A percentile compares a stretch with the other conserved stretches of the same genome.
These are phyloP conservation scores for Fusarium oligoseptatum DNA, from an alignment of 2,329 filamentous ascomycete genomes.

Conservation along the genomic window DNA sequence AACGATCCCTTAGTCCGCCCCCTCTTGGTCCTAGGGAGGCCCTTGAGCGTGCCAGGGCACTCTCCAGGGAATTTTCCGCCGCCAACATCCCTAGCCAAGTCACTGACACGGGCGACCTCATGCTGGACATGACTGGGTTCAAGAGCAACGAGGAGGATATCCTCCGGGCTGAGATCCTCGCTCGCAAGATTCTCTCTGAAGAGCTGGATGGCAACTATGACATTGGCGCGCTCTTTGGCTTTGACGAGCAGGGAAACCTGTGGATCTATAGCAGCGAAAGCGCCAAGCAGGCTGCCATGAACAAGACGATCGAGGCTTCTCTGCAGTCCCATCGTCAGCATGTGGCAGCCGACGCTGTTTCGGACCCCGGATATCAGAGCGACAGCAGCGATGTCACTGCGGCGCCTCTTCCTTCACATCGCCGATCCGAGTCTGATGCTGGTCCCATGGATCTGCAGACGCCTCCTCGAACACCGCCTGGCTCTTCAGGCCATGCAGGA, in stretches of 20 bases:
- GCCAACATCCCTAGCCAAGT: conserved; percentile 94
- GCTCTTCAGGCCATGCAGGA: conserved; percentile 68
- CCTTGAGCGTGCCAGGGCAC: conserved; percentile 82
- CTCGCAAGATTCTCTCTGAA: conserved; percentile 90
- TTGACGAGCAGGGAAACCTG: conserved; percentile 95
- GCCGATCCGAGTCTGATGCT: conserved; percentile 76
- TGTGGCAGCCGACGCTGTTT: conserved; percentile 81
- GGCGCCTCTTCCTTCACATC: conserved; percentile 64
- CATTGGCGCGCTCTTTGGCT: conserved; percentile 93
- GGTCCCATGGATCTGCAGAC: conserved; percentile 69
- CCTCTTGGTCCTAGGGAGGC: conserved; percentile 80
- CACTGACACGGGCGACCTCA: conserved; percentile 93
- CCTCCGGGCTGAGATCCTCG: conserved; percentile 90
- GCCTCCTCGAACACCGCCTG: conserved; percentile 78
- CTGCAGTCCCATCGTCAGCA: conserved; percentile 61
- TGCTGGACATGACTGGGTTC: conserved; percentile 98
- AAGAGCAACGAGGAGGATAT: conserved; percentile 95
- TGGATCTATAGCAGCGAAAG: conserved; percentile 99
- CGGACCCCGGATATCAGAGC: conserved; percentile 95
- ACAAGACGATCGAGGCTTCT: conserved; percentile 68
- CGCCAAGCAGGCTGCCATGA: conserved; percentile 89
- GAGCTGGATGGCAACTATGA: conserved; percentile 96
- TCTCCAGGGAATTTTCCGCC: conserved; percentile 88
- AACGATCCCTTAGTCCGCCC: conserved; percentile 82
- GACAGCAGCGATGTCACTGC: conserved; percentile 78